Conservation (phyloP, 495 filamentous ascomycete species). For the Aspergillus conjunctus region DNA sequence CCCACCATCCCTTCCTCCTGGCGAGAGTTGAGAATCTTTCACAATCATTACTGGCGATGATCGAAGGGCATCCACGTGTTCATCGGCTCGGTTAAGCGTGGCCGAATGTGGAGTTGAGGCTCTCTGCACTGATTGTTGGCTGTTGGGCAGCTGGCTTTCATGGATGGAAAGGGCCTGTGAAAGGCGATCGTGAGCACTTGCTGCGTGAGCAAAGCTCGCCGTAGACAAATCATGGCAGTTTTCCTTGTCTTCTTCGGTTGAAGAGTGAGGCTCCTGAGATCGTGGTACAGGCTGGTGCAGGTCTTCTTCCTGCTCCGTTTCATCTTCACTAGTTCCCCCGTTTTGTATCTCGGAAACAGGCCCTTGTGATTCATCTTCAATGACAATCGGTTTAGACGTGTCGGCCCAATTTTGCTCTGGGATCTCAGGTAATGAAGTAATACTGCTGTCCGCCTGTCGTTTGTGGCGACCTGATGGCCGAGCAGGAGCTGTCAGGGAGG, state of each 20-base stretch:
- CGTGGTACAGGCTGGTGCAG: conserved; percentile 26
- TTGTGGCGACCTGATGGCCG: conserved; percentile 23
- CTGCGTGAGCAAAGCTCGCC: conserved; percentile 31
- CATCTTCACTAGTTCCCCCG: conserved; percentile 48
- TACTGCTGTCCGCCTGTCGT: conserved; percentile 8
- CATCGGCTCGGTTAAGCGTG: conserved; percentile 16
- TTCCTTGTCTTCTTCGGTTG: conserved; percentile 55
- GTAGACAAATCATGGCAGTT: conserved; percentile 40
- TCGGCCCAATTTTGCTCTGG: conserved; percentile 14
- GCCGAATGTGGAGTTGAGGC: conserved; percentile 7
- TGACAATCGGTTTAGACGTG: conserved; percentile 2
- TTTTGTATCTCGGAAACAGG: conserved; percentile 11
- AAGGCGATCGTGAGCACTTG: conserved; percentile 42
- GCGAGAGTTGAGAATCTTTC: conserved; percentile 53
- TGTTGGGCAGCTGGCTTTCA: conserved; percentile 22
- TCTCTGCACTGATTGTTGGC: conserved; percentile 9
- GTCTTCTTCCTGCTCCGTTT: conserved; percentile 55
- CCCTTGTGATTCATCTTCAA: conserved; percentile 24
- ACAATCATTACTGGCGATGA: conserved; percentile 46
- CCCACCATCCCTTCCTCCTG: conserved; percentile 22
- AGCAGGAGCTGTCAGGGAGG: conserved; percentile 41
- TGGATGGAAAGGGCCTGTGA: conserved; percentile 45
- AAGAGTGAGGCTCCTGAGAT: conserved; percentile 33
- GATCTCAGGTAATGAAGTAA: conserved; percentile 8
- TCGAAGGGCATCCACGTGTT: conserved; percentile 15